Base-by-base conservation (phyloP, 768 basidiomycete species). In the Boletus speciosus region DNA sequence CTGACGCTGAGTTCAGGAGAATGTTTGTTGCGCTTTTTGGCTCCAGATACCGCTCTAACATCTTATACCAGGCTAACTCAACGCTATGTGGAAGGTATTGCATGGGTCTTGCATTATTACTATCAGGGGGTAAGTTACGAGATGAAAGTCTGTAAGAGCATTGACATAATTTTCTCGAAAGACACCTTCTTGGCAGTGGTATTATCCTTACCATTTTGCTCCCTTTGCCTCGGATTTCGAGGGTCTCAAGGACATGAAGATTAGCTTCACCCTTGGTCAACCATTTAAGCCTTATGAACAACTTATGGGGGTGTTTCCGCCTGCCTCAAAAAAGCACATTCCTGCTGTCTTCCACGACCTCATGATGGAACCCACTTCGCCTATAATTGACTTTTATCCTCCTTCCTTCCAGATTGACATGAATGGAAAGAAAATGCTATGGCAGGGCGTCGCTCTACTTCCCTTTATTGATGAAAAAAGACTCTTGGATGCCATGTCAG, bases 371-470 rank as follows among this genome's bases (percentile, higher is more conserved):
- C 81, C 86, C 45, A 82, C 87, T 32, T 98, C 95, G 0, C 92
- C 93, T 8, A 98, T 98, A 70, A 83, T 93, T 55, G 95, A 98
- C 65, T 98, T 98, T 75, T 98, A 98, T 72, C 96, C 96, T 0
- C 58, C 78, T 0, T 83, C 87, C 15, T 99, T 99, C 70, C 84
- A 95, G 62, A 87, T 98, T 65, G 97, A 99, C 71, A 99, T 99
- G 97, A 99, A 99, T 66, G 97, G 97, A 54, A 98, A 98, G 76
- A 91, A 90, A 73, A 98, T 98, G 95, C 80, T 90, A 7, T 99
- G 97, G 97, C 96, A 99, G 71, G 97, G 97, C 50, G 93, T 99
- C 52, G 95, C 97, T 0, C 76, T 99, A 9, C 76, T 99, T 21
- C 95, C 97, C 0, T 99, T 98, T 76, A 98, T 99, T 58, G 91